phyloP scores from a whole-genome alignment of 2,329 filamentous ascomycete species.

The Fusarium sp. region DNA sequence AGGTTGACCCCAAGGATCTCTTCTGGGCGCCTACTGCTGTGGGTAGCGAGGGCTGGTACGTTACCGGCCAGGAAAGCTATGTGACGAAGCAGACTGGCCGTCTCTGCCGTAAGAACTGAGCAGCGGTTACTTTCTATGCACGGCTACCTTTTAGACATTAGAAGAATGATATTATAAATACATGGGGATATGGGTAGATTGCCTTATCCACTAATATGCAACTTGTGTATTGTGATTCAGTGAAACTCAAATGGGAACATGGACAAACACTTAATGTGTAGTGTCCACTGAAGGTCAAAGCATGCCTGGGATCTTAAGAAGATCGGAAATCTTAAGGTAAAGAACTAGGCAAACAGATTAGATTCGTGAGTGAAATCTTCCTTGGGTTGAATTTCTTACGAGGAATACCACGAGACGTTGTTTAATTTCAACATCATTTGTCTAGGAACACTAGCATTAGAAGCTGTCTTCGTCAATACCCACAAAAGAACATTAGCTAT shows the following conservation, averaged over 20 bases:
- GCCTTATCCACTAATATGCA: background rate
- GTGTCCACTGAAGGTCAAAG: background rate
- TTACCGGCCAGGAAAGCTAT: slow-evolving; percentile 17
- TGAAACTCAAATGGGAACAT: background rate
- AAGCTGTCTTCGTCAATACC: background rate
- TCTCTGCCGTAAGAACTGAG: slow-evolving; percentile 12
- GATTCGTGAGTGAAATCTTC: background rate
- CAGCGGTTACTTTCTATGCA: background rate
- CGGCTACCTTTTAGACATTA: background rate
- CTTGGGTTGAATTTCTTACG: background rate
- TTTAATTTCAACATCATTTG: background rate
- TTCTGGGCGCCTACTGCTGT: slow-evolving; percentile 40
- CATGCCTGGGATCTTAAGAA: background rate
- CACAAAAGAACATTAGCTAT: background rate
- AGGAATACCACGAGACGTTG: background rate
- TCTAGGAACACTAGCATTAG: background rate
- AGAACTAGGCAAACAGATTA: background rate
- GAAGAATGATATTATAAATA: background rate
- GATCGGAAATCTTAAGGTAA: background rate
- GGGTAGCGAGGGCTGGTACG: slow-evolving; percentile 19
- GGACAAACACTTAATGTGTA: background rate
- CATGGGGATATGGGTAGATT: background rate
- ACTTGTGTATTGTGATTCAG: background rate
- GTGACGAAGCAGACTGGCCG: slow-evolving; percentile 23
- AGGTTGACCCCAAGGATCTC: slow-evolving; percentile 46